A percentile compares a stretch with the other conserved stretches of the same genome.
Conservation (phyloP, 768 basidiomycete genomes). For the Termitomyces titanicus region DNA sequence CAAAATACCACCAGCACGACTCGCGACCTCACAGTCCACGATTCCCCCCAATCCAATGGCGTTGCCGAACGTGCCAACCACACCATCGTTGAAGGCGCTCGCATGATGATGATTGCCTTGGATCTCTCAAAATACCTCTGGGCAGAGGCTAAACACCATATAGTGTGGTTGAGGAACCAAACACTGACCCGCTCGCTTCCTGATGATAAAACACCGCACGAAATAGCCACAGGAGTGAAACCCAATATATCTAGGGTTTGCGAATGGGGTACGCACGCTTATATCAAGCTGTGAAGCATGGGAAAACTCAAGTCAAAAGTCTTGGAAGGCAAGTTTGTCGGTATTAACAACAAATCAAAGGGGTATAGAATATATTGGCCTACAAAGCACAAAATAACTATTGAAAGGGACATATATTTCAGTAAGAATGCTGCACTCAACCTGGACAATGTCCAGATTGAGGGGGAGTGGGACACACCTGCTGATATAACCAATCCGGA, state of each 20-base stretch:
- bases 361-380: slow-evolving; percentile 28
- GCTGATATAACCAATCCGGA: too few relatives aligned
- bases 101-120: slow-evolving; percentile 1
- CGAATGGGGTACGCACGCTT: slow-evolving; percentile 1
- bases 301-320: slow-evolving; percentile 6
- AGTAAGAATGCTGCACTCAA: slow-evolving; percentile 14
- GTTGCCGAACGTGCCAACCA: slow-evolving; percentile 2
- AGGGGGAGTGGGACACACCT: slow-evolving; percentile 22
- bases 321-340: slow-evolving; percentile 1
- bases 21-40: slow-evolving; percentile 28
- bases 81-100: background rate
- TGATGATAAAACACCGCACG: slow-evolving; percentile 16
- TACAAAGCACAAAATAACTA: slow-evolving; percentile 16
- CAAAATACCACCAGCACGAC: slow-evolving; percentile 22
- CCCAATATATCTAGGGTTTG: background rate
- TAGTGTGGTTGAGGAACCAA: slow-evolving; percentile 3
- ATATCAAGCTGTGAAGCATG: slow-evolving; percentile 13
- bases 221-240: slow-evolving; percentile 3
- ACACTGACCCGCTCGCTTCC: slow-evolving; percentile 2
- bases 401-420: slow-evolving; percentile 23
- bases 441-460: slow-evolving; percentile 20
- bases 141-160: slow-evolving; percentile 6
- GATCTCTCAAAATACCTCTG: slow-evolving; percentile 8
- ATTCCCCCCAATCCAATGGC: slow-evolving; percentile 24
- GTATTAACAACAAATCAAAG: slow-evolving; percentile 21